Base-by-base conservation (phyloP, 345 rosid species). In the Hevea brasiliensis region DNA sequence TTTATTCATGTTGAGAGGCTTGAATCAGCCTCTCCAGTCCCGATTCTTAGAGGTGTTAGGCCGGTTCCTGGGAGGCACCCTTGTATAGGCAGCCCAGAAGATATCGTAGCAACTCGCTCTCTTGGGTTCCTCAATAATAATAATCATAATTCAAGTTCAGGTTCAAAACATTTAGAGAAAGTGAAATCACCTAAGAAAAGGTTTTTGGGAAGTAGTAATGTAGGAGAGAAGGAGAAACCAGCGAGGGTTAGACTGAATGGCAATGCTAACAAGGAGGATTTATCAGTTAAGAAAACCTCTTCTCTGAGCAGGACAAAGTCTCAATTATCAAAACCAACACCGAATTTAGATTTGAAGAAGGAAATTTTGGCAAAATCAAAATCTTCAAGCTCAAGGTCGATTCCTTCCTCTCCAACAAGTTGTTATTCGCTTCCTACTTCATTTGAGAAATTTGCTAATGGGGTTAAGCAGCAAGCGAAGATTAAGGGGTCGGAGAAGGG, bases 1-100 rank as follows among this genome's bases (percentile, higher is more conserved):
- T 95, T 92, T 79, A 88, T 95, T 74, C 98, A 92, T 81, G 97
- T 90, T 11, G 99, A 95, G 65, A 90, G 90, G 82, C 90, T 95
- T 50, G 90, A 92, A 82, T 82, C 97, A 8, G 94, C 94, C 58
- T 90, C 98, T 0, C 98, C 99, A 27, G 99, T 95, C 12, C 99
- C 99, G 3, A 85, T 95, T 76, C 84, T 95, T 73, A 81, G 81
- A 48, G 99, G 99, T 76, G 98, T 95, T 79, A 87, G 95, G 81
- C 99, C 99, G 0, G 85, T 95, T 60, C 99, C 99, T 3, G 99
- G 99, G 51, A 84, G 99, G 73, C 99, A 92, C 77, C 87, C 93
- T 21, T 95, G 99, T 80, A 87, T 95, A 42, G 99, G 99, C n/a
- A 82, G 73, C 84, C 99, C 99, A 41, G 97, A 90, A 79, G 99